Percentiles rank a stretch among this genome's conserved stretches.
Conservation (phyloP, 805 yeast species). For the Sugiyamaella mastotermitis region DNA sequence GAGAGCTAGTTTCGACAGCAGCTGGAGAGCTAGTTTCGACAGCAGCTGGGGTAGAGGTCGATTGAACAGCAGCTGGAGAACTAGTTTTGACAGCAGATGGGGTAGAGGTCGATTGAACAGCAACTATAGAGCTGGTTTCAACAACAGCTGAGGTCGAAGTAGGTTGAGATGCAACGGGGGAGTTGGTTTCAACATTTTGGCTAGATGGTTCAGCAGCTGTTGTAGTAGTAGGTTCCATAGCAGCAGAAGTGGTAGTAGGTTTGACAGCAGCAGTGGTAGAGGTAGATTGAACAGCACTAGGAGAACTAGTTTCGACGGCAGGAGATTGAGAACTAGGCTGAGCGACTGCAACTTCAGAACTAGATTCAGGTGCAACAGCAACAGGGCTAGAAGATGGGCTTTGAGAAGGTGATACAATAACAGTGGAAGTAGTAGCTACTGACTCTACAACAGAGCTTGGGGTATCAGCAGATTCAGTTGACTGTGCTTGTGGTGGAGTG, state of each 20-base stretch:
- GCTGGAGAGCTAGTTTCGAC: constrained; percentile 20
- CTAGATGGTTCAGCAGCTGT: constrained; percentile 20
- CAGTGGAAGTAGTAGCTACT: constrained; percentile 12
- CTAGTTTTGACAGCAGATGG: constrained; percentile 18
- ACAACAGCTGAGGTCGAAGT: constrained; percentile 4
- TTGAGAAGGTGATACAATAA: constrained; percentile 9
- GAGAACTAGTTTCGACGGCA: constrained; percentile 9
- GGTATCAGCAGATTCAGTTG: constrained; percentile 13
- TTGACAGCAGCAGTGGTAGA: constrained; percentile 12
- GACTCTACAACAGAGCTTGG: constrained; percentile 12
- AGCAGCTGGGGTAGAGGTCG: constrained; percentile 22
- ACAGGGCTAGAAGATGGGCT: constrained; percentile 22
- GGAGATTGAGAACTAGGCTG: constrained; percentile 18
- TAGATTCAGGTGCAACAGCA: constrained; percentile 26
- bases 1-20: constrained; percentile 31
- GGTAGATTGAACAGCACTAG: constrained; percentile 11
- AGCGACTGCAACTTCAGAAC: constrained; percentile 20
- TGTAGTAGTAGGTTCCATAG: constrained; percentile 15
- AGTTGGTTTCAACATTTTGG: constrained; percentile 22
- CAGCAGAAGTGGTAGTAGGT: constrained; percentile 4
- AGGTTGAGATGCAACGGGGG: constrained; percentile 13
- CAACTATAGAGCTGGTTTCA: neutral
- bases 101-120: constrained; percentile 3
- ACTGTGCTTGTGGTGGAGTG: constrained; percentile 12
- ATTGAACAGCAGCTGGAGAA: constrained; percentile 20